Base-by-base conservation (phyloP, 2,329 filamentous ascomycete genomes). In the Setomelanomma holmii region DNA sequence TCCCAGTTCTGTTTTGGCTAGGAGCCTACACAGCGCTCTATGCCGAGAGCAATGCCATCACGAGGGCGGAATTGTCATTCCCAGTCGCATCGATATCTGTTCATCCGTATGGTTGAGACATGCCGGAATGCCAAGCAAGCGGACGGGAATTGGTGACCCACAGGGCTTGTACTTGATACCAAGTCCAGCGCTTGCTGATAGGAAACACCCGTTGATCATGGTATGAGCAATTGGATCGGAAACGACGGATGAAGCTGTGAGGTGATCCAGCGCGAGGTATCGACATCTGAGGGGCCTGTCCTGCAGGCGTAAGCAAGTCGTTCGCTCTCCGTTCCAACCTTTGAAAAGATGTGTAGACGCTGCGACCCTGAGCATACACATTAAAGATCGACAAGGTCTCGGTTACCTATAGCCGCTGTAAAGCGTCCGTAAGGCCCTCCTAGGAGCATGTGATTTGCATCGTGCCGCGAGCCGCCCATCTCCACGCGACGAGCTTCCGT, bases 401-500 rank as follows among this genome's bases (percentile, higher is more conserved):
- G 34, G 14, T n/a, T 36, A 36, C 34, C 34, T n/a, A 36, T 17
- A n/a, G 14, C 6, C 12, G 34, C 11, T 7, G 16, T 7, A 16
- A 2, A 36, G 34, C 34, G 34, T 10, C 34, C 8, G 27, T 30
- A 36, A 10, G 16, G 34, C 16, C 34, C 14, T 36, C 7, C 11
- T n/a, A 36, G n/a, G 16, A 36, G 34, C 34, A 36, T 36, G 34
- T 36, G 34, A 36, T 36, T n/a, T 36, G 34, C 34, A 17, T 36
- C 21, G 46, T 40, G 39, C 45, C 38, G 20, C 45, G n/a, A 49
- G 20, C 40, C 39, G 23, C 17, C 24, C 38, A 34, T 5, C 35
- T 49, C 40, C 40, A 49, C 40, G 34, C 16, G 22, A 44, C 20
- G 35, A 49, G 47, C 22, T 49, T 21, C 46, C 46, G 20, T 14